Percentiles rank a stretch among this genome's conserved stretches.
phyloP scores from a whole-genome alignment of 1,284 basidiomycete genomes.

The Marasmius tenuissimus region DNA sequence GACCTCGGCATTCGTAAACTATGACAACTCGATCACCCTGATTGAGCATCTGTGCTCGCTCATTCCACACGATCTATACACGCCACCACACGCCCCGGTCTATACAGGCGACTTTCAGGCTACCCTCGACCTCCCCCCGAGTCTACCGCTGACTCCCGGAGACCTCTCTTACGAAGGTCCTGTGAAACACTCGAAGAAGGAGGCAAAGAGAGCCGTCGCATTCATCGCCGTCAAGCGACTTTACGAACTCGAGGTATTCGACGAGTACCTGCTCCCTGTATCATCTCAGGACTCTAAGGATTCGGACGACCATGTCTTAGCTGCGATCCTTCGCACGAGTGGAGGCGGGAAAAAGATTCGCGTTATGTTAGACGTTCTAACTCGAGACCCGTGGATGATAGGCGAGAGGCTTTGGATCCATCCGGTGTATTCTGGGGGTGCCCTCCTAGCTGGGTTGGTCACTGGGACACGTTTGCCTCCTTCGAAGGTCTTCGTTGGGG shows the following conservation, averaged over 20 bases:
- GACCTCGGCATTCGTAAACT: conserved; percentile 76
- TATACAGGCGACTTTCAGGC: conserved; percentile 48
- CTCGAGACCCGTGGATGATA: conserved; percentile 65
- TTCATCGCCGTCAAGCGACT: conserved; percentile 73
- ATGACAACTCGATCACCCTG: conserved; percentile 67
- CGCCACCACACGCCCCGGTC: conserved; percentile 54
- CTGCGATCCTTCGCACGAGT: conserved; percentile 40
- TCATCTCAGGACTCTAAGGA: conserved; percentile 40
- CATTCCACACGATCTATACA: conserved; percentile 72
- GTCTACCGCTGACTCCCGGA: conserved; percentile 56
- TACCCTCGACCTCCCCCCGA: conserved; percentile 12
- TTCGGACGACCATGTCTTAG: conserved; percentile 51
- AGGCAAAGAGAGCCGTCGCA: conserved; percentile 78
- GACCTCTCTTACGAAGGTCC: conserved; percentile 60
- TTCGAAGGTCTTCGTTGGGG: conserved; percentile 35
- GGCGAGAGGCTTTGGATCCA: conserved; percentile 61
- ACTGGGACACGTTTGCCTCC: conserved; percentile 56
- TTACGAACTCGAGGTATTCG: conserved; percentile 69
- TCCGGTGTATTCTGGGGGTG: conserved; percentile 50
- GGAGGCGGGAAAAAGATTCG: conserved; percentile 35
- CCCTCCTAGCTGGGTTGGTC: conserved; percentile 53
- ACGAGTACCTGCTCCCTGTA: conserved; percentile 74
- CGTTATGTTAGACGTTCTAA: conserved; percentile 51
- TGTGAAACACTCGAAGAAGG: conserved; percentile 62
- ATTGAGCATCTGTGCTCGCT: conserved; percentile 73